Evolutionary conservation across 1,284 basidiomycete genomes (phyloP).

Genomic region (Prillingera fragicola): DNA sequence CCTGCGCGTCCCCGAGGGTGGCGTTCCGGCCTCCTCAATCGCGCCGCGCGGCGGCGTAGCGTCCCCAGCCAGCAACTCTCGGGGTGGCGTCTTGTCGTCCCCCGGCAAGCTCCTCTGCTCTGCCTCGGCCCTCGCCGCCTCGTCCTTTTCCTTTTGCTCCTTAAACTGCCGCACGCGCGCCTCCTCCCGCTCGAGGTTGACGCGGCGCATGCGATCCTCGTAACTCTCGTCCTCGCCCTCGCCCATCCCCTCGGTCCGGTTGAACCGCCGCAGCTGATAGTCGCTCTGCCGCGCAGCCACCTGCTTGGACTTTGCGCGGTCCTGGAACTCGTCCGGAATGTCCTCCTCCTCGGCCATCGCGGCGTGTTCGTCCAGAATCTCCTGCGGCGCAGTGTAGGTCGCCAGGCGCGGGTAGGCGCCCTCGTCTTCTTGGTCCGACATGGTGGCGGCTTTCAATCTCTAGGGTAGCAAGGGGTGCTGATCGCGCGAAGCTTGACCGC

Average conservation of each 20-base stretch:
- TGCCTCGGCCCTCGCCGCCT: slow-evolving; percentile 56
- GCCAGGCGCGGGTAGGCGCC: slow-evolving; percentile 57
- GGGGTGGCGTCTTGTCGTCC: slow-evolving; percentile 74
- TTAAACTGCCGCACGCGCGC: slow-evolving; percentile 74
- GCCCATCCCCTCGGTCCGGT: slow-evolving; percentile 54
- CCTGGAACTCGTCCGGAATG: slow-evolving; percentile 85
- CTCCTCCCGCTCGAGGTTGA: slow-evolving; percentile 90
- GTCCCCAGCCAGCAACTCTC: slow-evolving; percentile 47
- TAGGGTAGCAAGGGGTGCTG: not conserved
- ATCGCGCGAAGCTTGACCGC: not conserved
- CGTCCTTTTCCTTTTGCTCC: slow-evolving; percentile 72
- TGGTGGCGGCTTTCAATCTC: not conserved
- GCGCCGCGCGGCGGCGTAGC: slow-evolving; percentile 22
- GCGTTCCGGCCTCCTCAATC: slow-evolving; percentile 57
- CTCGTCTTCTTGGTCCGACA: slow-evolving; percentile 16
- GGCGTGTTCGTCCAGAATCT: slow-evolving; percentile 89
- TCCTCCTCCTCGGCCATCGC: slow-evolving; percentile 79
- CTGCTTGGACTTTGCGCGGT: slow-evolving; percentile 85
- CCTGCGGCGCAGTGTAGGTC: slow-evolving; percentile 87
- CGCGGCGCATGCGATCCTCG: slow-evolving; percentile 91
- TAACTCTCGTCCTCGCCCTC: slow-evolving; percentile 74
- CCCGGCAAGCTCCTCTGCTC: slow-evolving; percentile 56
- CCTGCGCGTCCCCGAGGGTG: slow-evolving; percentile 60
- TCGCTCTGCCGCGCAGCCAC: slow-evolving; percentile 91
- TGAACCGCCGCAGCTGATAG: slow-evolving; percentile 90